These are phyloP conservation scores for Rubia yunnanensis DNA, from an alignment of 257 asterid species.

Conservation along the genomic window DNA sequence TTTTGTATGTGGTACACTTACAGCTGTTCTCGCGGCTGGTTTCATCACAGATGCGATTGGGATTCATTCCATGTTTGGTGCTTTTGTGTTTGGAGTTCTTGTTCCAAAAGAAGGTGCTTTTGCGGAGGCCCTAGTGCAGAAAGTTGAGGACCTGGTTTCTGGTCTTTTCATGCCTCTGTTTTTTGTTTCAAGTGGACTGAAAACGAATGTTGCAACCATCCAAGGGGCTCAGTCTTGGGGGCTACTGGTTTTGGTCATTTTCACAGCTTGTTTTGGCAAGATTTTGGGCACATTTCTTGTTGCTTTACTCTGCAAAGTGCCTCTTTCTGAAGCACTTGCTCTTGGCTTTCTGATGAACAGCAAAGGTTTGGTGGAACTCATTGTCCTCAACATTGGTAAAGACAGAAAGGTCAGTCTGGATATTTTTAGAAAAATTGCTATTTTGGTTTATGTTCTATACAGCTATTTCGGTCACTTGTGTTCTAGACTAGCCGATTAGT, in stretches of 20 bases:
- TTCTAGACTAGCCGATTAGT: no score
- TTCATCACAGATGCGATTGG: constrained; percentile 61
- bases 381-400: constrained; percentile 78
- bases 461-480: neutral
- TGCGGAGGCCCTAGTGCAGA: constrained; percentile 69
- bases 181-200: constrained; percentile 79
- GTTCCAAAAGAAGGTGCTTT: constrained; percentile 78
- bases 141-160: constrained; percentile 78
- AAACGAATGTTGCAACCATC: constrained; percentile 69
- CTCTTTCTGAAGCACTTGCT: constrained; percentile 47
- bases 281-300: constrained; percentile 52
- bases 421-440: neutral
- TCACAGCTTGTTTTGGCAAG: constrained; percentile 71
- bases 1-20: constrained; percentile 51
- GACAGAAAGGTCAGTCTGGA: constrained; percentile 48
- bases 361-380: constrained; percentile 73
- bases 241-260: constrained; percentile 58
- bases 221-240: constrained; percentile 74
- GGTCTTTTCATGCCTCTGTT: constrained; percentile 70
- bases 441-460: no score
- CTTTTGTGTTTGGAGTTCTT: constrained; percentile 72
- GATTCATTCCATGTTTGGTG: constrained; percentile 81
- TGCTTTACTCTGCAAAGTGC: constrained; percentile 44
- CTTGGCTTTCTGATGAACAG: constrained; percentile 85
- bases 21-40: constrained; percentile 60